Conservation (phyloP, 2,329 filamentous ascomycete genomes). For the Exophiala xenobiotica region DNA sequence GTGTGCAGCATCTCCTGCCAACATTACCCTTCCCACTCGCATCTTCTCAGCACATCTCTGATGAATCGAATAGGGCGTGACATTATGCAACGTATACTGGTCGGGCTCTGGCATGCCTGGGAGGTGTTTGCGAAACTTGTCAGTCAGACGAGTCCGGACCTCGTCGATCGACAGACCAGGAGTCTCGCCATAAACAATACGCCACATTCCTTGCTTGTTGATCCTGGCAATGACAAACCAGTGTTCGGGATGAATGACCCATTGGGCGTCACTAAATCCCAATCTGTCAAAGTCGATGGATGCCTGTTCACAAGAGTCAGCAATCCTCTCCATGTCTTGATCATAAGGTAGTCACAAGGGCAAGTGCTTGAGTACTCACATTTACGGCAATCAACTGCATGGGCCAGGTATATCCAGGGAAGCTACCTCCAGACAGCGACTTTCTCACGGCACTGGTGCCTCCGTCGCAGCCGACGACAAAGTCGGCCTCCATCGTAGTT, state of each 20-base stretch:
- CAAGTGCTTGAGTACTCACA: not conserved
- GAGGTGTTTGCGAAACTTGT: conserved; percentile 57
- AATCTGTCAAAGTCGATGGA: conserved; percentile 9
- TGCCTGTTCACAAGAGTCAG: not conserved
- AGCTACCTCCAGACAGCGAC: conserved; percentile 10
- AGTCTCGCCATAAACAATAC: conserved; percentile 62
- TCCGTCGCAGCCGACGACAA: conserved; percentile 47
- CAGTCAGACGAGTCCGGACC: conserved; percentile 52
- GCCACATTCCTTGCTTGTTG: conserved; percentile 58
- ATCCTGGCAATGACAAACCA: conserved; percentile 63
- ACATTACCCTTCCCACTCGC: conserved; percentile 55
- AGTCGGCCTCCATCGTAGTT: conserved; percentile 30
- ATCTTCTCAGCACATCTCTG: conserved; percentile 59
- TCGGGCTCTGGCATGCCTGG: conserved; percentile 58
- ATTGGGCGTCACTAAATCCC: conserved; percentile 33
- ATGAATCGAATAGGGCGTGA: conserved; percentile 61
- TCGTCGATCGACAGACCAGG: conserved; percentile 54
- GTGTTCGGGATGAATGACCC: conserved; percentile 61
- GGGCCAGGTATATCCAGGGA: conserved; percentile 11
- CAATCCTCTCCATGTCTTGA: not conserved
- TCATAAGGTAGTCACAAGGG: not conserved
- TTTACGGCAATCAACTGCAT: conserved; percentile 12
- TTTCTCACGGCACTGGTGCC: conserved; percentile 41
- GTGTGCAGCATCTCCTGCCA: conserved; percentile 63
- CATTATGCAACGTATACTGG: conserved; percentile 57